These are phyloP conservation scores for Phytophthora aleatoria DNA, from an alignment of 352 stramenopile genomes.

Conservation along the genomic window DNA sequence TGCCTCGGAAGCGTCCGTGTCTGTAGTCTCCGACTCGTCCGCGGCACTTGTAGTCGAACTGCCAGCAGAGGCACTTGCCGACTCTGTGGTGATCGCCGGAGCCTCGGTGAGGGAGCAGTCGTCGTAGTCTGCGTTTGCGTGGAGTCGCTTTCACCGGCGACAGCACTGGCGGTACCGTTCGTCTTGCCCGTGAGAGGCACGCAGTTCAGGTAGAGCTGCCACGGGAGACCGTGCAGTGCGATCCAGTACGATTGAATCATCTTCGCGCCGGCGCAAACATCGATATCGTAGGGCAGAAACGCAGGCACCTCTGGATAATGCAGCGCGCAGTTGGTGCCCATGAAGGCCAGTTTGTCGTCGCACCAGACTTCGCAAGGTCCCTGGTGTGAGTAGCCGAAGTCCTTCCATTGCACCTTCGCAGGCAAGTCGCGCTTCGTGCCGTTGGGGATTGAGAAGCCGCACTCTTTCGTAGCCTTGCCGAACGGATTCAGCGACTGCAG, in stretches of 20 bases:
- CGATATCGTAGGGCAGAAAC: constrained; percentile 45
- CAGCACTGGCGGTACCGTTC: constrained; percentile 9
- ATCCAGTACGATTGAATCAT: constrained; percentile 64
- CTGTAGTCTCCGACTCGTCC: constrained; percentile 5
- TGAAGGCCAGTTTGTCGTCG: constrained; percentile 53
- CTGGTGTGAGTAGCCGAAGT: constrained; percentile 51
- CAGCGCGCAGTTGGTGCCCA: constrained; percentile 41
- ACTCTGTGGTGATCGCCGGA: constrained; percentile 8
- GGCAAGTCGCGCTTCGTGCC: constrained; percentile 38
- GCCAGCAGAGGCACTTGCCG: constrained; percentile 4
- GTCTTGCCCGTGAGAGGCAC: constrained; percentile 23
- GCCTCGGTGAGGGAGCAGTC: constrained; percentile 6
- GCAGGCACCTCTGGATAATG: constrained; percentile 40
- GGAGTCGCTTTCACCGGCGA: constrained; percentile 10
- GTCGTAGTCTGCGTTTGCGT: neutral
- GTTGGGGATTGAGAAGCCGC: constrained; percentile 33
- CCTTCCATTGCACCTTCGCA: constrained; percentile 28
- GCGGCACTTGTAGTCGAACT: constrained; percentile 11
- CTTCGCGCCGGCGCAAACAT: constrained; percentile 43
- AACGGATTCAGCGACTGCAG: constrained; percentile 31
- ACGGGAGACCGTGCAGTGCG: constrained; percentile 51
- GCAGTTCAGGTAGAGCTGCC: constrained; percentile 64
- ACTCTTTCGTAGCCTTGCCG: constrained; percentile 30
- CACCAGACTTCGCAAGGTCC: constrained; percentile 69
- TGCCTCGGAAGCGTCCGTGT: constrained; percentile 22